phyloP scores from a whole-genome alignment of 148 eudicot species.

The Persicaria tinctoria region DNA sequence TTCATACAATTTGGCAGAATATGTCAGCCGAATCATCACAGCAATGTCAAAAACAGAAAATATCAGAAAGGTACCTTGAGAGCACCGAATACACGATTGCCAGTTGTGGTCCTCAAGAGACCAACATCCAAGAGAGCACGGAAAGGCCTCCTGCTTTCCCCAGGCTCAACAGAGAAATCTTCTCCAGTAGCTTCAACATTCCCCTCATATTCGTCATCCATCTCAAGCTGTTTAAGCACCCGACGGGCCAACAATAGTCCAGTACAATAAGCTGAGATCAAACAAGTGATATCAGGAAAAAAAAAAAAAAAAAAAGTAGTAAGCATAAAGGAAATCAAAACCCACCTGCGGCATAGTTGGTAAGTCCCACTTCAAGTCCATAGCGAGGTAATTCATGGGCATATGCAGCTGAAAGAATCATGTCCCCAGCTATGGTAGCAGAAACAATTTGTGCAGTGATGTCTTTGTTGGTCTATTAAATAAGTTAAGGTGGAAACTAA shows the following conservation, averaged over 20 bases:
- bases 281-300: too few species aligned
- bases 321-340: not conserved
- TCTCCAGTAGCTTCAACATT: conserved; percentile 86
- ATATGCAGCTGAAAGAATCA: conserved; percentile 64
- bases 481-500: conserved; percentile 24
- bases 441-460: conserved; percentile 56
- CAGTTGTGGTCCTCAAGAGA: conserved; percentile 72
- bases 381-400: conserved; percentile 71
- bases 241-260: conserved; percentile 73
- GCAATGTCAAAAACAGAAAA: not conserved
- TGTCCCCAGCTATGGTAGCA: conserved; percentile 68
- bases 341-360: conserved; percentile 77
- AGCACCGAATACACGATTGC: conserved; percentile 87
- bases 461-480: conserved; percentile 60
- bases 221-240: conserved; percentile 53
- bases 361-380: conserved; percentile 73
- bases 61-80: conserved; percentile 43
- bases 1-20: not conserved
- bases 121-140: conserved; percentile 90
- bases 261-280: conserved; percentile 54
- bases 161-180: conserved; percentile 80
- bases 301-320: not conserved
- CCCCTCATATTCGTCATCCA: conserved; percentile 72
- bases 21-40: too few species aligned
- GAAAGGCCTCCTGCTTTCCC: conserved; percentile 73